These are phyloP conservation scores for Voacanga thouarsii DNA, from an alignment of 257 asterid species.

Conservation along the genomic window DNA sequence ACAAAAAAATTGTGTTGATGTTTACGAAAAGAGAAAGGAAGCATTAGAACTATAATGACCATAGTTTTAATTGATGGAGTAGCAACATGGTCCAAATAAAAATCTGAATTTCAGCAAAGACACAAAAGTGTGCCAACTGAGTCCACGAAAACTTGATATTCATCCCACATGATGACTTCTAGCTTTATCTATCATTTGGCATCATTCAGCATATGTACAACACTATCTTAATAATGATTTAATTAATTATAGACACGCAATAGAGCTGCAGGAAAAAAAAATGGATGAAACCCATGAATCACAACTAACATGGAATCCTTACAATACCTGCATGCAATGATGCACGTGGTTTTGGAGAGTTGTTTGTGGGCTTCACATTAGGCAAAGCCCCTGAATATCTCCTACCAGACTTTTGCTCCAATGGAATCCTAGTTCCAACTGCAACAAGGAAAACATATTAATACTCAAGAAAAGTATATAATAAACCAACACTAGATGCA, in stretches of 20 bases:
- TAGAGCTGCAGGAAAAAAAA: background rate
- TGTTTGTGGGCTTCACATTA: conserved; percentile 36
- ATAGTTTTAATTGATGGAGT: background rate
- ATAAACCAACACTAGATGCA: conserved; percentile 37
- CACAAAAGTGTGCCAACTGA: background rate
- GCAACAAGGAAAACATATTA: conserved; percentile 13
- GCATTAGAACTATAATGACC: background rate
- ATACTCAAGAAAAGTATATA: background rate
- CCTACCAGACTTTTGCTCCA: conserved; percentile 21
- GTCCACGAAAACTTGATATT: background rate
- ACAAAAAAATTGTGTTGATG: background rate
- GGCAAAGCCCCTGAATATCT: conserved; percentile 17
- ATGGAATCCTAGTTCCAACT: conserved; percentile 37
- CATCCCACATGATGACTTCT: background rate
- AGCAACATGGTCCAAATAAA: background rate
- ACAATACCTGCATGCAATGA: conserved; percentile 44
- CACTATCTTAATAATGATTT: background rate
- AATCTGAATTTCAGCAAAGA: background rate
- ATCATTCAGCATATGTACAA: background rate
- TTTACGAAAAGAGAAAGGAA: background rate
- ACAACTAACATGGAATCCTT: background rate
- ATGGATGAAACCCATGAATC: background rate
- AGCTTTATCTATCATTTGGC: background rate
- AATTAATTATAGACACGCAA: background rate
- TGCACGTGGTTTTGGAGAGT: conserved; percentile 44